These are phyloP conservation scores for Colletotrichum coccodes DNA, from an alignment of 2,329 filamentous ascomycete species.

Conservation along the genomic window DNA sequence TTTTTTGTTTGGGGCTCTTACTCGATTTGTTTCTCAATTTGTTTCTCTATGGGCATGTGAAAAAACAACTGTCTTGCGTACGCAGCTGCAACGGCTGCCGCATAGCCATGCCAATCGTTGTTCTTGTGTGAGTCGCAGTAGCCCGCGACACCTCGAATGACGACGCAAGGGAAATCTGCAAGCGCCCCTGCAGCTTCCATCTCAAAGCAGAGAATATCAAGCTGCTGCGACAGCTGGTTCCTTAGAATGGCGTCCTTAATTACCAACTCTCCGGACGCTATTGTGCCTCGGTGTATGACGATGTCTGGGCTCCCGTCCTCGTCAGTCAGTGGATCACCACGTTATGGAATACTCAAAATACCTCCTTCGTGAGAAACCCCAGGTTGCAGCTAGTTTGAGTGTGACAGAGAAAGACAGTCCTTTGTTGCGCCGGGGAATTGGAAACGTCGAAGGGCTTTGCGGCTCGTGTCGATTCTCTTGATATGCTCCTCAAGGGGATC, in stretches of 20 bases:
- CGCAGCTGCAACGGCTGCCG: conserved; percentile 23
- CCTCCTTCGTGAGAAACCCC: background rate
- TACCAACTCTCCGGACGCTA: conserved; percentile 34
- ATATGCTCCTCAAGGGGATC: background rate
- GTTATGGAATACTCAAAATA: too few relatives aligned
- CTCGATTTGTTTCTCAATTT: too few relatives aligned
- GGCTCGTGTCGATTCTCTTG: background rate
- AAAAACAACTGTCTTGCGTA: conserved; percentile 33
- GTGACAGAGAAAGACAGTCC: background rate
- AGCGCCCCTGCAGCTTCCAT: conserved; percentile 34
- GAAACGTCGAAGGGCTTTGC: background rate
- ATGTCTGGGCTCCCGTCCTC: conserved; percentile 20
- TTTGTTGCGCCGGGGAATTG: background rate
- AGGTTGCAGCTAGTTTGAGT: too few relatives aligned
- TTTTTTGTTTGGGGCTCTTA: too few relatives aligned
- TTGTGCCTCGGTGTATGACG: conserved; percentile 34
- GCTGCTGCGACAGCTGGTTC: conserved; percentile 22
- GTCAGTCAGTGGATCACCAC: conserved; percentile 24
- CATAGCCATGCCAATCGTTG: conserved; percentile 25
- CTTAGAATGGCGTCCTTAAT: conserved; percentile 32
- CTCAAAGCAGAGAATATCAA: conserved; percentile 34
- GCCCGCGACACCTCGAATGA: conserved; percentile 34
- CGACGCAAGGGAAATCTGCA: conserved; percentile 30
- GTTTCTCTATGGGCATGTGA: conserved; percentile 15
- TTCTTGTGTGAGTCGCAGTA: conserved; percentile 35